phyloP scores from a whole-genome alignment of 192 early-diverging fungal genomes.

The Paraglomus brasilianum region DNA sequence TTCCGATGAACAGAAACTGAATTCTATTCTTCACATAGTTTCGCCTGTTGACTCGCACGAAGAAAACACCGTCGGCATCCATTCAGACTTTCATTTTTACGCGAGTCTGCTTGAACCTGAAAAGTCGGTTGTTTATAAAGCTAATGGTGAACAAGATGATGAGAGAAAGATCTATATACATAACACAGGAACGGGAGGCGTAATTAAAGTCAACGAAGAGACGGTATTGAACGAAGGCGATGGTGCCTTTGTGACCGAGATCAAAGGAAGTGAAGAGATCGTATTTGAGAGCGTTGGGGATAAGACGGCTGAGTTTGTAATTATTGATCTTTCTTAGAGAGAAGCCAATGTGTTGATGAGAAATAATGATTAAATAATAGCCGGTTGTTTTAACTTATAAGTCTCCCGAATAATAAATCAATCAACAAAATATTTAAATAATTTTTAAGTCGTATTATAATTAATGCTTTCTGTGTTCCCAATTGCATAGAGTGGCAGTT shows the following conservation, averaged over 20 bases:
- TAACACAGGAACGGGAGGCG: neutral
- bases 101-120: slow-evolving; percentile 28
- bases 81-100: slow-evolving; percentile 33
- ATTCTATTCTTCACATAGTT: slow-evolving; percentile 20
- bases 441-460: too few relatives aligned
- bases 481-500: too few relatives aligned
- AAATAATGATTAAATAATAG: too few relatives aligned
- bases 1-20: slow-evolving; percentile 15
- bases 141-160: neutral
- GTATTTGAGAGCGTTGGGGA: slow-evolving; percentile 26
- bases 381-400: too few relatives aligned
- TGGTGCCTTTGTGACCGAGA: slow-evolving; percentile 32
- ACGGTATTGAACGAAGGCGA: slow-evolving; percentile 23
- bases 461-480: too few relatives aligned
- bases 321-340: slow-evolving; percentile 29
- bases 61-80: slow-evolving; percentile 20
- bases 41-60: neutral
- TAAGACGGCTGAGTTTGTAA: slow-evolving; percentile 28
- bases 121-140: slow-evolving; percentile 17
- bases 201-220: slow-evolving; percentile 17
- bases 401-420: too few relatives aligned
- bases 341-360: too few relatives aligned
- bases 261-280: slow-evolving; percentile 21
- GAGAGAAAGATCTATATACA: slow-evolving; percentile 29
- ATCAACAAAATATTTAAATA: too few relatives aligned